Base-by-base conservation (phyloP, 2,329 filamentous ascomycete species). In the Trichophyton schoenleinii region DNA sequence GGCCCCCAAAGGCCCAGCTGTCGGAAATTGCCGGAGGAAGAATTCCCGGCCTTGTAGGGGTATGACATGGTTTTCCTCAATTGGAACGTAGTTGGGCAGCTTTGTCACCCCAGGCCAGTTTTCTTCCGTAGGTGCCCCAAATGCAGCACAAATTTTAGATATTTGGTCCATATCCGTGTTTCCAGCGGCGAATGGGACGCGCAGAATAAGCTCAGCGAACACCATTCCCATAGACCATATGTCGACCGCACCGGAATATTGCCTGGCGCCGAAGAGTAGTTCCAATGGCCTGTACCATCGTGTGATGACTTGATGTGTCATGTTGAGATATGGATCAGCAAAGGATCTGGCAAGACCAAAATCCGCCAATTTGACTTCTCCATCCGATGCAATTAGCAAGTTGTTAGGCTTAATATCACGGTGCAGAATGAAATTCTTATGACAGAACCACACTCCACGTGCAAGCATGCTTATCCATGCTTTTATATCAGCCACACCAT, bases 331-430 rank as follows among this genome's bases (percentile, higher is more conserved):
- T 0, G 94, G 92, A 72, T 99, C 94, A 6, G 90, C 87, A 72
- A 96, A 96, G 63, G 82, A 84, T 64, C 94, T 81, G 4, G 94
- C 94, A 38, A 99, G 85, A 80, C 94, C 94, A 69, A 99, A 99
- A 87, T 99, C 94, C 41, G 92, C 94, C 58, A 99, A 83, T 74
- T 97, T 97, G 70, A 99, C 85, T 70, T 92, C 89, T 57, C 94
- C 92, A 71, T 96, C 89, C 48, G 89, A 88, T 22, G 91, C 91
- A 68, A 99, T 95, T 63, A 99, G 81, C 75, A 97, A 78, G 78
- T 99, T 99, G 82, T 97, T 97, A 57, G 92, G 92, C 77, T 99
- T 99, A 79, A 99, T 97, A 79, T 99, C 94, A 68, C 94, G 89
- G 76, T 99, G 94, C 34, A 99, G 81, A 18, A 99, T 84, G 68